Percentiles rank a stretch among this genome's conserved stretches.
Conservation (phyloP, 768 basidiomycete species). For the Mycena maculata region DNA sequence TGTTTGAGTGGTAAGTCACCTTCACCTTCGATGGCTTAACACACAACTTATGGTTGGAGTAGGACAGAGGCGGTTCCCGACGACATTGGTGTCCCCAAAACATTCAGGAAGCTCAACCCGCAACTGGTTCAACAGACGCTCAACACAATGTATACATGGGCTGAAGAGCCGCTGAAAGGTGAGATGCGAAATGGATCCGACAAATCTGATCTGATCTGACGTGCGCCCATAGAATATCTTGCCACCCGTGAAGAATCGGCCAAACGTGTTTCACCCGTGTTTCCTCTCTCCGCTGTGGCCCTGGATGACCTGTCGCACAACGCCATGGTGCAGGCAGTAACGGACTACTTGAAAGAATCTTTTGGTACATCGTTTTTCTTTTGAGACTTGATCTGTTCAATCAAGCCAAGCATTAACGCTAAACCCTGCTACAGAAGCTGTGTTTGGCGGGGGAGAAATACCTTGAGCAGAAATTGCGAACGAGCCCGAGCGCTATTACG, state of each 20-base stretch:
- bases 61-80: no score
- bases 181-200: background rate
- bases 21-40: background rate
- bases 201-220: no score
- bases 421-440: background rate
- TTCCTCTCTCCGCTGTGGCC: background rate
- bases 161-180: constrained; percentile 3
- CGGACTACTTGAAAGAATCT: no score
- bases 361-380: no score
- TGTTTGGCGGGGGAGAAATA: background rate
- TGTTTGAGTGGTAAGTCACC: background rate
- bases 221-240: background rate
- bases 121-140: background rate
- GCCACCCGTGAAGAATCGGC: background rate
- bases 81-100: background rate
- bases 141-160: background rate
- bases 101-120: background rate
- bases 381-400: background rate
- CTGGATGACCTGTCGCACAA: background rate
- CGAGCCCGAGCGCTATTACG: background rate
- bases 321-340: background rate
- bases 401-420: background rate
- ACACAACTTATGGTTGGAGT: no score
- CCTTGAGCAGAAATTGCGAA: background rate
- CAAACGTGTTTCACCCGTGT: background rate